phyloP scores from a whole-genome alignment of 2,329 filamentous ascomycete genomes.

The Paecilomyces sp. region DNA sequence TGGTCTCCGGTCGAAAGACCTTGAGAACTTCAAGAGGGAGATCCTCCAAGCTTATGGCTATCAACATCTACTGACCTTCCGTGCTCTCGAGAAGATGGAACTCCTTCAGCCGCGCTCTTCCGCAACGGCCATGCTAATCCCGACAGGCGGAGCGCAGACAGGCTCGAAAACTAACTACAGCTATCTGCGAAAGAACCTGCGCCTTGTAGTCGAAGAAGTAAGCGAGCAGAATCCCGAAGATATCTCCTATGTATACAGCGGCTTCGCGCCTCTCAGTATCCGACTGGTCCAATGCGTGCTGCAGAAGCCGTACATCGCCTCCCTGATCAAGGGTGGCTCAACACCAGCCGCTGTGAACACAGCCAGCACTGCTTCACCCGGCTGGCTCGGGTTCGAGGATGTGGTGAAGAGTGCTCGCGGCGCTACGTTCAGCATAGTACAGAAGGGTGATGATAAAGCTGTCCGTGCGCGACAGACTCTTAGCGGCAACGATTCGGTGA shows the following conservation, averaged over 20 bases:
- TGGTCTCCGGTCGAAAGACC: conserved; percentile 79
- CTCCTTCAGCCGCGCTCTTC: conserved; percentile 73
- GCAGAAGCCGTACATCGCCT: conserved; percentile 77
- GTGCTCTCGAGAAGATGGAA: conserved; percentile 81
- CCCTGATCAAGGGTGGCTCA: conserved; percentile 59
- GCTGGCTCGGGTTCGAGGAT: conserved; percentile 92
- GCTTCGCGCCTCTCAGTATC: conserved; percentile 88
- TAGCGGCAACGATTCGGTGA: conserved; percentile 65
- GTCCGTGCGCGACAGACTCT: conserved; percentile 78
- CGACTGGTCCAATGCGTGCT: conserved; percentile 87
- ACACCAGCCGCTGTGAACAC: conserved; percentile 41
- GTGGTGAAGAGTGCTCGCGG: conserved; percentile 80
- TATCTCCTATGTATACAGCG: conserved; percentile 95
- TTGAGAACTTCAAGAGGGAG: conserved; percentile 80
- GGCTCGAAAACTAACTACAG: conserved; percentile 84
- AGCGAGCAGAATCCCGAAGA: conserved; percentile 92
- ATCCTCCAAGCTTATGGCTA: conserved; percentile 91
- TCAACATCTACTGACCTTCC: conserved; percentile 85
- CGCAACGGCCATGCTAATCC: conserved; percentile 72
- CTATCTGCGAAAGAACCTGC: conserved; percentile 75
- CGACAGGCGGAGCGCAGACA: conserved; percentile 56
- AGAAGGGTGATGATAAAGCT: conserved; percentile 89
- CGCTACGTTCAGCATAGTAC: conserved; percentile 82
- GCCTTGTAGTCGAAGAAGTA: conserved; percentile 91
- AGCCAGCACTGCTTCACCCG: conserved; percentile 58